Evolutionary conservation across 305 asterid genomes (phyloP).

Genomic region (Plantago coronopus): DNA sequence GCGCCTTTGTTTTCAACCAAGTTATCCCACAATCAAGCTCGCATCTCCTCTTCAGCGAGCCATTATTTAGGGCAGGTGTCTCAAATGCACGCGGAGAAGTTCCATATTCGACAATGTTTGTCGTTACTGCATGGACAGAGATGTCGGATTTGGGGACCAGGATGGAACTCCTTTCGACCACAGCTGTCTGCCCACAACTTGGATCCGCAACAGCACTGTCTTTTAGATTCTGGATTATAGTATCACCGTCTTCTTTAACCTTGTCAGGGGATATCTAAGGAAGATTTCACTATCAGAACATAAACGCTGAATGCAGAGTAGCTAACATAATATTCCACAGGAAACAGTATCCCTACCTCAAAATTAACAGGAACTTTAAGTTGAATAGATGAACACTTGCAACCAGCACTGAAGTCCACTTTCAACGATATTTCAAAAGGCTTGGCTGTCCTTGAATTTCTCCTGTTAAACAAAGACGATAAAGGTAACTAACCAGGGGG

Average conservation of each 20-base stretch:
- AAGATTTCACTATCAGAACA: slow-evolving; percentile 6
- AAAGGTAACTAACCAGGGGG: not conserved
- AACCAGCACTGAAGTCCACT: slow-evolving; percentile 70
- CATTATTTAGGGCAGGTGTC: slow-evolving; percentile 27
- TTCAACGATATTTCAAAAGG: slow-evolving; percentile 58
- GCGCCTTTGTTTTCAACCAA: slow-evolving; percentile 55
- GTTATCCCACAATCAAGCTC: slow-evolving; percentile 44
- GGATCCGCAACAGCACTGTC: slow-evolving; percentile 48
- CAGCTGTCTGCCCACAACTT: slow-evolving; percentile 63
- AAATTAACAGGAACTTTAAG: slow-evolving; percentile 70
- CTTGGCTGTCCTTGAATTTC: slow-evolving; percentile 49
- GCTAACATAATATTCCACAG: not conserved
- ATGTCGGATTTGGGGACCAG: slow-evolving; percentile 60
- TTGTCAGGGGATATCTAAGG: slow-evolving; percentile 42
- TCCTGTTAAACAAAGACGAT: slow-evolving; percentile 43
- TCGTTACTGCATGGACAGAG: slow-evolving; percentile 56
- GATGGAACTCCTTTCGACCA: slow-evolving; percentile 45
- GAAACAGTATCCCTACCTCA: slow-evolving; percentile 43
- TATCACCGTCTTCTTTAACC: slow-evolving; percentile 44
- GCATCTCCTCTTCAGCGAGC: slow-evolving; percentile 40
- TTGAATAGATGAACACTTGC: slow-evolving; percentile 55
- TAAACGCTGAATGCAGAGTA: no score
- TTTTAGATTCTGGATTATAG: slow-evolving; percentile 52
- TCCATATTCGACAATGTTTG: slow-evolving; percentile 52
- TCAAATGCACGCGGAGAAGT: slow-evolving; percentile 25